A percentile compares a stretch with the other conserved stretches of the same genome.
Conservation (phyloP, 768 basidiomycete genomes). For the Russula olivacea region DNA sequence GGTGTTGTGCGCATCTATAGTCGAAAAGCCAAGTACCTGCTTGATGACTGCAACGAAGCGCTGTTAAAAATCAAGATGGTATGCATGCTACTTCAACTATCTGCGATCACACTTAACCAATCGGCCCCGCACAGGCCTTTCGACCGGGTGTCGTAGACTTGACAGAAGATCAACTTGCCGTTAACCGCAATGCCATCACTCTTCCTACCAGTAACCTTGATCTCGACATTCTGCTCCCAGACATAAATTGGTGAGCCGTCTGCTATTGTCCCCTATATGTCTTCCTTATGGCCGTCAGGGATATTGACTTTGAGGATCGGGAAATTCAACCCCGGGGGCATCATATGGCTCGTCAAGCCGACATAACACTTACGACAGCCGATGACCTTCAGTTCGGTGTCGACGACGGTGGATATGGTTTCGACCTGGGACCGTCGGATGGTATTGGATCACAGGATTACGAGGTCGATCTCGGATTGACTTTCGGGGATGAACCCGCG, state of each 20-base stretch:
- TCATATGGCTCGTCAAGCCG: constrained; percentile 78
- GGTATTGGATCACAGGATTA: constrained; percentile 87
- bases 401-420: constrained; percentile 54
- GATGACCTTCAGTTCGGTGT: constrained; percentile 68
- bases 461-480: constrained; percentile 69
- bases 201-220: constrained; percentile 72
- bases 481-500: constrained; percentile 52
- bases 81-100: constrained; percentile 8
- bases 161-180: constrained; percentile 88
- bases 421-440: constrained; percentile 71
- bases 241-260: constrained; percentile 64
- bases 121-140: constrained; percentile 60
- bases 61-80: constrained; percentile 95
- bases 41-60: constrained; percentile 98
- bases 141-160: constrained; percentile 93
- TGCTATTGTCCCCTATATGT: constrained; percentile 11
- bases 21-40: constrained; percentile 92
- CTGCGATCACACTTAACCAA: constrained; percentile 5
- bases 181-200: constrained; percentile 84
- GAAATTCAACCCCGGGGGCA: constrained; percentile 62
- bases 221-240: constrained; percentile 72
- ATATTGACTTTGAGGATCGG: constrained; percentile 69
- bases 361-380: constrained; percentile 79
- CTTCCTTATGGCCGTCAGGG: constrained; percentile 43
- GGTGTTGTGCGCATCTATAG: constrained; percentile 98